Evolutionary conservation across 148 eudicot species (phyloP), one percentile per base, ranked within the genome.

Genomic region (Diospyros lotus): DNA sequence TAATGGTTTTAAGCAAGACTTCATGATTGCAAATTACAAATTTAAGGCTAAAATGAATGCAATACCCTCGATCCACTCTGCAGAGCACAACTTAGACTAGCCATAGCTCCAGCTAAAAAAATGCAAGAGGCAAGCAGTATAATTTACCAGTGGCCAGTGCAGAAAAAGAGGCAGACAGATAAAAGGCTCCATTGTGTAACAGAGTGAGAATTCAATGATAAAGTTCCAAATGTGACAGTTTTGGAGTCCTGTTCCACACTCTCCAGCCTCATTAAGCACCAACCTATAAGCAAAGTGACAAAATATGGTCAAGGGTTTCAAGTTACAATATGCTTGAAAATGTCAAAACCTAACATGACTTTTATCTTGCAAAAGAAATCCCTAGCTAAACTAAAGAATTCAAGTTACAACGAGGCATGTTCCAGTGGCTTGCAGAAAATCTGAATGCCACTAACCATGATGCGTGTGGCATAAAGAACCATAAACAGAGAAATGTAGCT

Each of bases 111-210:
- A 38, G 45, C 13, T 45, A 60, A 14, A 63, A 52, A 55, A 9
- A 59, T 69, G 45, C 9, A 70, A 18, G 43, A 77, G 69, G 15
- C 18, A 42, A 45, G 62, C 59, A 51, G 14, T 64, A 40, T 14
- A 46, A 9, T 72, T 80, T 90, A 95, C 99, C 99, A 96, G 77
- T 93, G 99, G 65, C 98, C 98, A 18, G 95, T 91, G 85, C 89
- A 79, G 86, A 93, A 96, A 87, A 96, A 96, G 48, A 96, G 83
- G 82, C 82, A 86, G 66, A 87, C 84, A 66, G 94, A 89, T 39
- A 91, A 71, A 80, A 96, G 88, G 84, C 93, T 91, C 98, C 98
- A 96, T 78, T 96, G 93, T 71, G 91, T 89, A 68, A 89, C 89
- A 55, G 97, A 89, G 75, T 81, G 86, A 75, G 87, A 79, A 80